Evolutionary conservation across 202 grass and related monocot genomes (phyloP).

Genomic region (Miscanthus sacchariflorus): DNA sequence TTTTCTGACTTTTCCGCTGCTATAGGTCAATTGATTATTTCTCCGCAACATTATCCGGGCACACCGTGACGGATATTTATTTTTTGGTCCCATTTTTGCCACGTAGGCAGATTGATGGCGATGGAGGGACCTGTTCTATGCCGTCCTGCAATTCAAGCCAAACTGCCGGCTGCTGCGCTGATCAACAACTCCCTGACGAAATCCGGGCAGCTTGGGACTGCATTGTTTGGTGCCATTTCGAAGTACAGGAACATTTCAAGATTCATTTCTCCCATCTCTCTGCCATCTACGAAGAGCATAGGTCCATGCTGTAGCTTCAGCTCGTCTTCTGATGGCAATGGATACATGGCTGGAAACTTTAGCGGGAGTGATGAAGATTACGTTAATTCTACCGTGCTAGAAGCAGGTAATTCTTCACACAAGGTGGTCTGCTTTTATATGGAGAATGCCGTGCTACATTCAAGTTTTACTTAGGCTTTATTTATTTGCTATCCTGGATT

Average conservation of each 20-base stretch:
- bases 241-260: conserved; percentile 60
- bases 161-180: conserved; percentile 52
- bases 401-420: conserved; percentile 67
- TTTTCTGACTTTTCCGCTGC: neutral
- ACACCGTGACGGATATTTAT: conserved; percentile 22
- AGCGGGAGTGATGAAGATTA: conserved; percentile 86
- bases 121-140: conserved; percentile 70
- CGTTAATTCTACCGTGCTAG: conserved; percentile 83
- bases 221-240: conserved; percentile 56
- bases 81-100: conserved; percentile 32
- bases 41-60: neutral
- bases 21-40: neutral
- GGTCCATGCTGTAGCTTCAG: conserved; percentile 63
- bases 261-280: conserved; percentile 50
- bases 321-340: conserved; percentile 85
- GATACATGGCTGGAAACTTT: conserved; percentile 87
- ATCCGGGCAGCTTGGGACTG: conserved; percentile 52
- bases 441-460: neutral
- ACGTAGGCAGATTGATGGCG: conserved; percentile 56
- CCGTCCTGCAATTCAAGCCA: conserved; percentile 60
- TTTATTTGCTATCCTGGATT: neutral
- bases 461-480: neutral
- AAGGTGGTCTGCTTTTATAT: neutral
- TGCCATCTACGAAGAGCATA: conserved; percentile 34
- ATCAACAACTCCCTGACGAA: conserved; percentile 53